Evolutionary conservation across 495 filamentous ascomycete species (phyloP).

Genomic region (Acidiella bohemica): DNA sequence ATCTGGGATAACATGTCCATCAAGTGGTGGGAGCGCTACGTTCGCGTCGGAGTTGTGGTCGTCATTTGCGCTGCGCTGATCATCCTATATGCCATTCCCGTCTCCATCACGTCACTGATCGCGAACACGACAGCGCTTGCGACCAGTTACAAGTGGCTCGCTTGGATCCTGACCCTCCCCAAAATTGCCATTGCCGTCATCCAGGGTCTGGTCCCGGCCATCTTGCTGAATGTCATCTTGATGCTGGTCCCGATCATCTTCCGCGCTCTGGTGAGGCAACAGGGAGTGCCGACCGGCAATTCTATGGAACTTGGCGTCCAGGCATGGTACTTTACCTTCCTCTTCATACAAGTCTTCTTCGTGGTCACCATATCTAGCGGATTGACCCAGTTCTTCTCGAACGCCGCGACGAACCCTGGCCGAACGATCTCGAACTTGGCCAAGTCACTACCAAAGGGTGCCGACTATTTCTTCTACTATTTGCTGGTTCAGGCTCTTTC

Average conservation of each 20-base stretch:
- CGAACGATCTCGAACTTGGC: conserved; percentile 54
- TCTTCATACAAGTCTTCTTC: conserved; percentile 91
- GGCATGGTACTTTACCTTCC: conserved; percentile 84
- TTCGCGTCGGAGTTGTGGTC: conserved; percentile 55
- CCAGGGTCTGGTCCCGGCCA: conserved; percentile 73
- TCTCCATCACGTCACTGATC: conserved; percentile 72
- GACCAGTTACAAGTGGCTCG: conserved; percentile 48
- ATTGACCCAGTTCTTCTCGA: conserved; percentile 50
- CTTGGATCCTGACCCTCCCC: conserved; percentile 53
- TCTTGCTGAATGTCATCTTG: conserved; percentile 67
- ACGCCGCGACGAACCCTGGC: conserved; percentile 42
- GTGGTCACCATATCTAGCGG: conserved; percentile 83
- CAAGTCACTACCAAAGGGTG: conserved; percentile 67
- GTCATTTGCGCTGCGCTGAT: conserved; percentile 57
- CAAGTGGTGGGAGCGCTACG: conserved; percentile 84
- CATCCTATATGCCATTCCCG: conserved; percentile 81
- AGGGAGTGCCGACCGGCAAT: conserved; percentile 74
- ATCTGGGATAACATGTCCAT: conserved; percentile 98
- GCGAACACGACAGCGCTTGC: conserved; percentile 62
- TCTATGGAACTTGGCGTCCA: conserved; percentile 70
- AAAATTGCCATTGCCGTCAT: conserved; percentile 54
- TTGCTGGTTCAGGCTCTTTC: conserved; percentile 90
- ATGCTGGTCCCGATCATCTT: conserved; percentile 68
- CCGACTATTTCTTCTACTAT: conserved; percentile 97
- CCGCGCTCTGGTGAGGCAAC: conserved; percentile 54